Base-by-base conservation (phyloP, 805 yeast species). In the Saccharomycopsis microspora region DNA sequence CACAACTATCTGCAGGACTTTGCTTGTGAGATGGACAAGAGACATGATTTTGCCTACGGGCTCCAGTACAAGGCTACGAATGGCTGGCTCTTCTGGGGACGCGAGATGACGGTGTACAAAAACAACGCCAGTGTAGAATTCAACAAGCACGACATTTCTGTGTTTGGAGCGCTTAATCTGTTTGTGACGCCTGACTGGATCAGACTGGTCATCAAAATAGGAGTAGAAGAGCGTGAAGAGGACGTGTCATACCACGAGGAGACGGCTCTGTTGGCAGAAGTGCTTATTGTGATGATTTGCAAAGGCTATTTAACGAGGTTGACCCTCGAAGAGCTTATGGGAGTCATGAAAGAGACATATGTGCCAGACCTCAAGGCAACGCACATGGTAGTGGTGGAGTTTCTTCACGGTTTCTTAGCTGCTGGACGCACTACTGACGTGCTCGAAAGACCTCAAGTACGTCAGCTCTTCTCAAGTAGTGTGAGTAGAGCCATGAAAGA, bases 51-150 rank as follows among this genome's bases (percentile, higher is more conserved):
- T 1, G 54, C 54, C 1, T 80, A 68, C 54, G 86, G 64, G 56
- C 68, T 82, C 54, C 88, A 82, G 56, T 71, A 72, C 32, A 74
- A 72, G 45, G 65, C 73, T 3, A 70, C 67, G 57, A 64, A 67
- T 5, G 93, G 95, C 0, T 83, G 88, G 78, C 62, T 84, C 5
- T 81, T 82, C 45, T 86, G 96, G 95, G 84, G 80, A 9, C 63
- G 75, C 19, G 55, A 64, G 0, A 57, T 81, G 61, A 58, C 60
- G 27, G 87, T 72, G 3, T 64, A 78, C 19, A 66, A 65, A 3
- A 61, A 59, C 5, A 63, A 64, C 46, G 55, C 0, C 36, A 51
- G 28, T 29, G 56, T 5, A 49, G 61, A 32, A 1, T 63, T 81
- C 19, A 65, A 57, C 10, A 64, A 58, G 0, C 46, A 61, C 3